phyloP scores from a whole-genome alignment of 1,139 yeast species.

The Kodamaea sp. region DNA sequence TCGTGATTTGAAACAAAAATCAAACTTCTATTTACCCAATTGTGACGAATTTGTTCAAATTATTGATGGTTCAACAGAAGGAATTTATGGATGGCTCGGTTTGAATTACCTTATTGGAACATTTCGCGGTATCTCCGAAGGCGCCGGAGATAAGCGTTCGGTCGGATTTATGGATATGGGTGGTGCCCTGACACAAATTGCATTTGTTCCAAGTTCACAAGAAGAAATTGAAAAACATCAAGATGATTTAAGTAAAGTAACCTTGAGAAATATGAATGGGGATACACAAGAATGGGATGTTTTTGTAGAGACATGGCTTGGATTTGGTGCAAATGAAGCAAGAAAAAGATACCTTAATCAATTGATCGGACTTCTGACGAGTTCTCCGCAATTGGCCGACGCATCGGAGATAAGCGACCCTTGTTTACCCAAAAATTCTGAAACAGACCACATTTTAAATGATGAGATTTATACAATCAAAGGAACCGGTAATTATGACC shows the following conservation, averaged over 20 bases:
- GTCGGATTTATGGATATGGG: conserved; percentile 91
- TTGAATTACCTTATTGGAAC: conserved; percentile 63
- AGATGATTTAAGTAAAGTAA: conserved; percentile 60
- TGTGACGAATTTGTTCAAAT: conserved; percentile 64
- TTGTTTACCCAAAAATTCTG: conserved; percentile 63
- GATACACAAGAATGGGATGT: conserved; percentile 62
- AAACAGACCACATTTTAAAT: conserved; percentile 36
- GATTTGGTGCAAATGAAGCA: conserved; percentile 83
- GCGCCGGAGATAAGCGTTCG: conserved; percentile 41
- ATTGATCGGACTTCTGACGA: conserved; percentile 32
- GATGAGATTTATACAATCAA: conserved; percentile 46
- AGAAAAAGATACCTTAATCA: conserved; percentile 59
- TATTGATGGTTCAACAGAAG: conserved; percentile 80
- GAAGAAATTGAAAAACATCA: conserved; percentile 53
- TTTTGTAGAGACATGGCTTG: conserved; percentile 79
- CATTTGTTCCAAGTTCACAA: conserved; percentile 62
- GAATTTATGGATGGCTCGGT: conserved; percentile 78
- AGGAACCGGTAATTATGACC: conserved; percentile 69
- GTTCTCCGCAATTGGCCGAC: conserved; percentile 17
- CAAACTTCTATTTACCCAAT: conserved; percentile 46
- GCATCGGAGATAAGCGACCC: conserved; percentile 51
- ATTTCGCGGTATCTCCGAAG: conserved; percentile 20
- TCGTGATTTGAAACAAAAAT: conserved; percentile 40
- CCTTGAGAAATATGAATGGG: conserved; percentile 58
- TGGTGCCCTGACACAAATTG: conserved; percentile 80